Evolutionary conservation across 495 filamentous ascomycete genomes (phyloP), one percentile per base, ranked within the genome.

Genomic region (Echria macrotheca): DNA sequence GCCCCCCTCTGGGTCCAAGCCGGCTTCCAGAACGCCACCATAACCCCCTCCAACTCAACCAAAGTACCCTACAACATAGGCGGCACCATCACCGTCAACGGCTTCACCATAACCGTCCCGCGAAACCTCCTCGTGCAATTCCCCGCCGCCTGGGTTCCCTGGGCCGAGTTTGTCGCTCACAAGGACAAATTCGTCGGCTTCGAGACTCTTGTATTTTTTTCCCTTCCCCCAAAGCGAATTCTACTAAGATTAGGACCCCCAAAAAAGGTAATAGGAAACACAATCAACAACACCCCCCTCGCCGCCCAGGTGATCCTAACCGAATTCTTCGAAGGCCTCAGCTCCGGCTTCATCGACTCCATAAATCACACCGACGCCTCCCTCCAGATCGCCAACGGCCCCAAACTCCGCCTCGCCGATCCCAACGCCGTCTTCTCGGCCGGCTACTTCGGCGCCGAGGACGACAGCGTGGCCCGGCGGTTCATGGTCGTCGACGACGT

Each of bases 91-190:
- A 50, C 50, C 12, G 56, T 70, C 19, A 54, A 53, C 12, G 62
- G 64, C 2, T 69, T 57, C 52, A 60, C 47, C 24, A 59, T 70
- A 21, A 59, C 44, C 22, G 55, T 67, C 2, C 67, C 67, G 19
- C 52, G 64, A 45, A 70, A 70, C 54, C 32, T 69, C 4, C 56
- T 64, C 11, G 61, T 62, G 19, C 55, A 67, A 23, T 66, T 70
- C 29, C 67, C 66, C 0, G 62, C 56, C 0, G 54, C 63, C 0
- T 69, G 57, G 46, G 58, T 68, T 2, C 56, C 64, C 2, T 70
- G 60, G 47, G 50, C 39, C 3, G 51, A 68, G 9, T 58, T 70
- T 38, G 47, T 49, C 4, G 47, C 19, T n/a, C 12, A 11, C 22
- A 17, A 31, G 22, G n/a, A n/a, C n/a, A 15, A 40, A 35, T 49